These are phyloP conservation scores for Schizophyllum amplum DNA, from an alignment of 1,284 basidiomycete genomes.

Conservation along the genomic window DNA sequence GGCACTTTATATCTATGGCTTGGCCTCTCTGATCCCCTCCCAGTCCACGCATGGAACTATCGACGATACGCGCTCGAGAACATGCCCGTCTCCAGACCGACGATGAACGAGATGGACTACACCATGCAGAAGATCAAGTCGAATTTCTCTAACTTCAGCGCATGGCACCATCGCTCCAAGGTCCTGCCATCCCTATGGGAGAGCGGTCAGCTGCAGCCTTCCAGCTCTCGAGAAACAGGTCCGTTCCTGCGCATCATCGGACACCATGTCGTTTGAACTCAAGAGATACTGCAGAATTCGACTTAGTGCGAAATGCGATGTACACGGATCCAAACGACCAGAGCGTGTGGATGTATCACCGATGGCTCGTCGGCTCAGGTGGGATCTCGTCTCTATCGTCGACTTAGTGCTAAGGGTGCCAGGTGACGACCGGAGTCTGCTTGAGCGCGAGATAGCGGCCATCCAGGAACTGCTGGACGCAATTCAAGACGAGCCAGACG, in stretches of 20 bases:
- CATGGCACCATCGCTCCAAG: constrained; percentile 97
- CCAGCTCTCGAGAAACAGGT: constrained; percentile 61
- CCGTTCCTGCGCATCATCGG: constrained; percentile 14
- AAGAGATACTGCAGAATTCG: constrained; percentile 64
- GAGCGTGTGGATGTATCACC: constrained; percentile 96
- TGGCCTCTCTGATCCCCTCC: not conserved
- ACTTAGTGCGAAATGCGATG: constrained; percentile 87
- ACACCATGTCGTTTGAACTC: not conserved
- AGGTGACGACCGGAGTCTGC: constrained; percentile 49
- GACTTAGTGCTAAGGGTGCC: constrained; percentile 2
- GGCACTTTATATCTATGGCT: constrained; percentile 2
- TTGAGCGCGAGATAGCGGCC: constrained; percentile 72
- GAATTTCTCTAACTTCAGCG: constrained; percentile 97
- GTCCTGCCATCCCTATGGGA: constrained; percentile 68
- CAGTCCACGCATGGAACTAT: constrained; percentile 92
- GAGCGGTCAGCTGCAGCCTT: constrained; percentile 39
- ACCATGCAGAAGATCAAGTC: constrained; percentile 88
- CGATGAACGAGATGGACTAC: constrained; percentile 64
- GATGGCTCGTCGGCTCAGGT: constrained; percentile 87
- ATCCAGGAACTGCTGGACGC: constrained; percentile 77
- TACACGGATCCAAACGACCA: constrained; percentile 97
- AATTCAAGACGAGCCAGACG: constrained; percentile 82
- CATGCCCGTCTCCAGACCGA: constrained; percentile 50
- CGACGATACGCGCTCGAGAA: constrained; percentile 74
- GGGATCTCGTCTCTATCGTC: constrained; percentile 12